Evolutionary conservation across 345 rosid species (phyloP), one percentile per base, ranked within the genome.

Genomic region (Lumnitzera littorea): DNA sequence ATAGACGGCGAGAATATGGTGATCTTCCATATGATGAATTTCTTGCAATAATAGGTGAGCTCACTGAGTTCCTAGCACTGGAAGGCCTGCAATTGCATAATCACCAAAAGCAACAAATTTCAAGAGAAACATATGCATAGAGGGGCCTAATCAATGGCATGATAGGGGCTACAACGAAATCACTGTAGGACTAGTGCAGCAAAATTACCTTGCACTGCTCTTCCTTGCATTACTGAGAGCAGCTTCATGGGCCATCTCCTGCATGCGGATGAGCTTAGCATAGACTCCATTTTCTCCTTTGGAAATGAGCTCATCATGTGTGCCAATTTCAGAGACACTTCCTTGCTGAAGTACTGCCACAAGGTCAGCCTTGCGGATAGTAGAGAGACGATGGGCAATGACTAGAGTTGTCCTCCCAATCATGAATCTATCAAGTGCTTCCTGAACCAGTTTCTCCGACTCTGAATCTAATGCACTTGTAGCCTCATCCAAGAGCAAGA

Each of bases 321-420:
- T 80, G 66, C 98, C 98, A 1, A 89, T 81, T 78, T 92, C 98
- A 12, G 85, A 82, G 60, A 92, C 98, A 62, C 84, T 85, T 49
- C 98, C 98, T 62, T 92, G 96, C 75, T 92, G 98, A 20, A 92
- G 88, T 24, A 92, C 96, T 6, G 96, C 96, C 15, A 92, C 98
- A 65, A 92, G 91, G 69, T 92, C 98, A 13, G 96, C 98, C 86
- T 92, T 92, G 29, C 96, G 86, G 53, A 92, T 89, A 58, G 98
- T 92, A 29, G 98, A 92, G 59, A 92, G 96, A 29, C 98, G 91
- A 62, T 92, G 98, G 36, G 98, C 98, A 41, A 92, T 92, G 46
- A 92, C 87, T 25, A 92, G 91, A 65, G 98, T 92, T 8, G 98
- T 89, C 80, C 98, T 89, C 16, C 98, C 98, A 13, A 92, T 92